A percentile compares a stretch with the other conserved stretches of the same genome.
Evolutionary conservation across 2,329 filamentous ascomycete species (phyloP).

Genomic region (Xylaria arbuscula): DNA sequence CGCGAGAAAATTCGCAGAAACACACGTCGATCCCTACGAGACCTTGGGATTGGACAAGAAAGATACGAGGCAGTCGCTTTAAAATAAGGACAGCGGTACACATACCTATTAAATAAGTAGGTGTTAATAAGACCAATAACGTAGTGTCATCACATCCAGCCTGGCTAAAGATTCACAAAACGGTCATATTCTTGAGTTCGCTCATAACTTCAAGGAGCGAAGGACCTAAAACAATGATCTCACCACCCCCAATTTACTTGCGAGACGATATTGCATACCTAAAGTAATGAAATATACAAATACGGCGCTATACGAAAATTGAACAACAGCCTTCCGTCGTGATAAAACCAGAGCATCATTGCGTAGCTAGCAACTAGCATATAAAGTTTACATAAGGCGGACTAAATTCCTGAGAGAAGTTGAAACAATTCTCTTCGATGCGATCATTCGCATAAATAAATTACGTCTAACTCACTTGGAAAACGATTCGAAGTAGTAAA

Average conservation of each 20-base stretch:
- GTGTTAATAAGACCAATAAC: not conserved
- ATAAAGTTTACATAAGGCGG: not conserved
- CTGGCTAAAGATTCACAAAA: not conserved
- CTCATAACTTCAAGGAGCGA: not conserved
- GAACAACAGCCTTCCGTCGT: not conserved
- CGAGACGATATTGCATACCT: too few relatives aligned
- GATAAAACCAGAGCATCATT: not conserved
- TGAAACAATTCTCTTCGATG: not conserved
- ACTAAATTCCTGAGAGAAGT: not conserved
- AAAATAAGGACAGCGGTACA: not conserved
- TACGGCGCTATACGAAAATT: not conserved
- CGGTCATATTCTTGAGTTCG: not conserved
- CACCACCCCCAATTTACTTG: not conserved
- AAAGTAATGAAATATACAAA: too few relatives aligned
- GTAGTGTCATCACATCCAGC: not conserved
- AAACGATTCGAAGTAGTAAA: not conserved
- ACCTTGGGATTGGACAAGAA: conserved; percentile 28
- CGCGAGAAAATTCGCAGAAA: conserved; percentile 54
- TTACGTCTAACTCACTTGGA: not conserved
- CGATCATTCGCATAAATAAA: not conserved
- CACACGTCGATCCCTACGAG: conserved; percentile 50
- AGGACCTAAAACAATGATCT: not conserved
- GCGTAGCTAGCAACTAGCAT: not conserved
- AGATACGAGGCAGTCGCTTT: conserved; percentile 33
- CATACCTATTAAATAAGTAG: not conserved